phyloP scores from a whole-genome alignment of 2,329 filamentous ascomycete species.

The Phyllosticta citribraziliensis region DNA sequence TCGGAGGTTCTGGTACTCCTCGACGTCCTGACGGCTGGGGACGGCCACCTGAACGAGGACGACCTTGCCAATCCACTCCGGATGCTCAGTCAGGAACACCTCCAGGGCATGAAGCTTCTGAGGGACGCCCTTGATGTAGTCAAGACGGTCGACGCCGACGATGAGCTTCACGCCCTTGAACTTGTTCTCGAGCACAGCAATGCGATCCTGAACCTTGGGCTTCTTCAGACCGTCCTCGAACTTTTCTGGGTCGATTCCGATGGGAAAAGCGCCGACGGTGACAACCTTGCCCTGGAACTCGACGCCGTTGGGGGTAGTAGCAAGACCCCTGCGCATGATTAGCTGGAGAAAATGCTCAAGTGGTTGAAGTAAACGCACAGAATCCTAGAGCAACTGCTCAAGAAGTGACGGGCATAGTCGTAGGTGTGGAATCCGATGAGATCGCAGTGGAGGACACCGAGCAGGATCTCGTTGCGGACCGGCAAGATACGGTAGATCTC shows the following conservation, averaged over 20 bases:
- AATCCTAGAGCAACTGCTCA: slow-evolving; percentile 93
- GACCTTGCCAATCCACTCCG: slow-evolving; percentile 96
- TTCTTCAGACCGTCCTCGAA: slow-evolving; percentile 83
- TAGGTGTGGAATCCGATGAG: slow-evolving; percentile 97
- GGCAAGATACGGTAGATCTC: slow-evolving; percentile 96
- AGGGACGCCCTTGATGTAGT: slow-evolving; percentile 98
- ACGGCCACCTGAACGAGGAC: slow-evolving; percentile 94
- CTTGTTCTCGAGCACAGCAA: slow-evolving; percentile 73
- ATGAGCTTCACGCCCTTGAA: slow-evolving; percentile 95
- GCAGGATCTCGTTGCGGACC: slow-evolving; percentile 78
- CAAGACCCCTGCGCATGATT: slow-evolving; percentile 41
- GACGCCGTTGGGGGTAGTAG: slow-evolving; percentile 85
- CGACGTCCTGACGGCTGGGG: slow-evolving; percentile 87
- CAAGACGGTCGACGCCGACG: slow-evolving; percentile 89
- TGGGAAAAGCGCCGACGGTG: slow-evolving; percentile 90
- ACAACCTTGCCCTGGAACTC: slow-evolving; percentile 83
- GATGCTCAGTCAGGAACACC: slow-evolving; percentile 92
- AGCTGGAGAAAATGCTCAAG: neutral
- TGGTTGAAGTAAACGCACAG: slow-evolving; percentile 45
- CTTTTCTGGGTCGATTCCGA: slow-evolving; percentile 95
- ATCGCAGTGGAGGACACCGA: slow-evolving; percentile 85
- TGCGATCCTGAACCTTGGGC: slow-evolving; percentile 77
- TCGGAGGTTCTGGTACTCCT: slow-evolving; percentile 93
- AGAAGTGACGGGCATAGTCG: slow-evolving; percentile 95
- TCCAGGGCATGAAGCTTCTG: slow-evolving; percentile 96